phyloP scores from a whole-genome alignment of 192 early-diverging fungal species.

The Umbelopsis isabellina region DNA sequence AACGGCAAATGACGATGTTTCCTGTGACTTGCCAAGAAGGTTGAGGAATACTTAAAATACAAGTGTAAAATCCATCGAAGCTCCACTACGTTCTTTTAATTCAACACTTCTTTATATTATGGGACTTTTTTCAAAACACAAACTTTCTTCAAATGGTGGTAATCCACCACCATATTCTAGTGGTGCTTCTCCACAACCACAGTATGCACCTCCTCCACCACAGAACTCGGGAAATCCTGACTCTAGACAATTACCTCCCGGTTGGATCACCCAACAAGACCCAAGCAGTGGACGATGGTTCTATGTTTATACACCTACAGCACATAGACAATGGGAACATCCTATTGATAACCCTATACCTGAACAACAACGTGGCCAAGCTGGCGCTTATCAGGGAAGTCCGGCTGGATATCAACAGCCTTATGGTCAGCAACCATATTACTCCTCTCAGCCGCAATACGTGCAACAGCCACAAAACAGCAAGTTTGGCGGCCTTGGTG shows the following conservation, averaged over 20 bases:
- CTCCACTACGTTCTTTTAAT: background rate
- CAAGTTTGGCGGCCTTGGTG: constrained; percentile 18
- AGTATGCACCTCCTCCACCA: constrained; percentile 25
- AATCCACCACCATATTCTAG: constrained; percentile 1
- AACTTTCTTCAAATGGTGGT: background rate
- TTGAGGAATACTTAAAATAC: no score
- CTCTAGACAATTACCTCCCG: constrained; percentile 27
- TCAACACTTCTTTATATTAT: background rate
- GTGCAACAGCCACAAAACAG: constrained; percentile 13
- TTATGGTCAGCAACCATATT: constrained; percentile 27
- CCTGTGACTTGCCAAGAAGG: no score
- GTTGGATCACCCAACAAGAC: constrained; percentile 41
- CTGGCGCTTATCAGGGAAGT: constrained; percentile 6
- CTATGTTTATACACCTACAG: constrained; percentile 41
- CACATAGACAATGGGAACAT: constrained; percentile 41
- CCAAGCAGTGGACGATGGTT: constrained; percentile 33
- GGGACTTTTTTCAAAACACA: constrained; percentile 17
- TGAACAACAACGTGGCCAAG: constrained; percentile 2
- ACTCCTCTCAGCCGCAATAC: constrained; percentile 23
- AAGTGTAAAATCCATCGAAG: background rate
- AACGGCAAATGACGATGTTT: no score
- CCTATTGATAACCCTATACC: constrained; percentile 28
- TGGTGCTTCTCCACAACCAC: background rate
- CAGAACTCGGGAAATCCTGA: constrained; percentile 27
- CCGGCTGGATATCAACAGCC: constrained; percentile 26